Conservation (phyloP, 306 rosid species). For the Acacia melanoxylon region DNA sequence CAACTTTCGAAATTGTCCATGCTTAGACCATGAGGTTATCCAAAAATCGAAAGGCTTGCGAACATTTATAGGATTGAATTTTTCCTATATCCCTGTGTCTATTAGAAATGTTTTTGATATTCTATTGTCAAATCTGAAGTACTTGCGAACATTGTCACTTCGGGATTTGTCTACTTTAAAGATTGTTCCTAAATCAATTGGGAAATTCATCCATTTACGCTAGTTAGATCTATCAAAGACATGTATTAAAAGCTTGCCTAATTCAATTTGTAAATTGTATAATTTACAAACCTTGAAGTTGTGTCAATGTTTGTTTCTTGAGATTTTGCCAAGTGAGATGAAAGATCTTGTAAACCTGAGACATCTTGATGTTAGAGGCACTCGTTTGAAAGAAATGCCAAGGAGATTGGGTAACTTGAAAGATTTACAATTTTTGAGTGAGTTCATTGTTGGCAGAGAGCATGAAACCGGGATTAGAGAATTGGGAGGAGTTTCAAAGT, state of each 20-base stretch:
- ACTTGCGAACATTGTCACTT: conserved; percentile 9
- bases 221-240: not conserved
- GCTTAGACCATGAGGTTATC: not conserved
- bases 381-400: not conserved
- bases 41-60: not conserved
- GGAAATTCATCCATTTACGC: conserved; percentile 2
- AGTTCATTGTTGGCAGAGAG: not conserved
- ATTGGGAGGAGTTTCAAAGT: not conserved
- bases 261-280: conserved; percentile 1
- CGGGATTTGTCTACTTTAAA: rapidly evolving
- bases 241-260: not conserved
- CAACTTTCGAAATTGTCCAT: not conserved
- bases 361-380: not conserved
- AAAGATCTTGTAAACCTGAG: conserved; percentile 24
- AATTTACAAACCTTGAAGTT: conserved; percentile 26
- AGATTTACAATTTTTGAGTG: not conserved
- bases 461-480: not conserved
- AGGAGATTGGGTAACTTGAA: conserved; percentile 1
- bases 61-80: conserved; percentile 8
- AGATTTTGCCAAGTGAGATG: not conserved
- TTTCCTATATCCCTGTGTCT: not conserved
- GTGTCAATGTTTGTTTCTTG: rapidly evolving
- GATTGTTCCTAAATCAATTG: not conserved
- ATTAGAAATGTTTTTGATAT: not conserved
- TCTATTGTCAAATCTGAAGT: not conserved